phyloP scores from a whole-genome alignment of 73 alveolate species.

The Breviolum minutum region DNA sequence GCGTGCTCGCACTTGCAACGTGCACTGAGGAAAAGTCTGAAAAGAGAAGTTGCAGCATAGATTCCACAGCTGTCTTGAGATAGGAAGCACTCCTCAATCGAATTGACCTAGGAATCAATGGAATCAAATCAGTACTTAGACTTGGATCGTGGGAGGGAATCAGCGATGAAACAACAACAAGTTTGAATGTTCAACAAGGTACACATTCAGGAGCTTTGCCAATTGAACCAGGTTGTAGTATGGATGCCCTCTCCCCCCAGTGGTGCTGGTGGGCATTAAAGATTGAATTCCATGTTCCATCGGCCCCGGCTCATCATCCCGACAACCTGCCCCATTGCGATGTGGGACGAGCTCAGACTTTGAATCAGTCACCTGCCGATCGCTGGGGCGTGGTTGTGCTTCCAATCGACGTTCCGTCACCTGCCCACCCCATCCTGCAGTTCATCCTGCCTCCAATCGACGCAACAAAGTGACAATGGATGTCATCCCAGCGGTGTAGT shows the following conservation, averaged over 20 bases:
- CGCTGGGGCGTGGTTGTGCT: no score
- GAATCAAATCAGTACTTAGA: neutral
- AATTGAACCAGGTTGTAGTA: constrained; percentile 22
- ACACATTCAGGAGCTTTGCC: constrained; percentile 15
- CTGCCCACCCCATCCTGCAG: no score
- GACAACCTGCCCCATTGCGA: no score
- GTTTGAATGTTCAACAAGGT: neutral
- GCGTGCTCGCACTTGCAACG: neutral
- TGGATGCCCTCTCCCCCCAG: neutral
- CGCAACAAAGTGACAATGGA: neutral
- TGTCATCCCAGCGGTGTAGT: neutral
- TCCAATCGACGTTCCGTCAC: no score
- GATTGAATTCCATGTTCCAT: no score
- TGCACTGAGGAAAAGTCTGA: neutral
- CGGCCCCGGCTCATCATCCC: no score
- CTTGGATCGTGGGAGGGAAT: neutral
- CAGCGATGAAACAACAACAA: neutral
- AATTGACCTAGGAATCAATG: neutral
- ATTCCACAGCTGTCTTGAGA: neutral
- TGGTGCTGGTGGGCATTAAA: neutral
- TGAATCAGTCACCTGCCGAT: no score
- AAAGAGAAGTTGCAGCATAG: neutral
- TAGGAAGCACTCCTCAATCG: neutral
- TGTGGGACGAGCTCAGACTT: no score
- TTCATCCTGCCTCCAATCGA: neutral